Evolutionary conservation across 306 rosid genomes (phyloP).

Genomic region (Trifolium repens): DNA sequence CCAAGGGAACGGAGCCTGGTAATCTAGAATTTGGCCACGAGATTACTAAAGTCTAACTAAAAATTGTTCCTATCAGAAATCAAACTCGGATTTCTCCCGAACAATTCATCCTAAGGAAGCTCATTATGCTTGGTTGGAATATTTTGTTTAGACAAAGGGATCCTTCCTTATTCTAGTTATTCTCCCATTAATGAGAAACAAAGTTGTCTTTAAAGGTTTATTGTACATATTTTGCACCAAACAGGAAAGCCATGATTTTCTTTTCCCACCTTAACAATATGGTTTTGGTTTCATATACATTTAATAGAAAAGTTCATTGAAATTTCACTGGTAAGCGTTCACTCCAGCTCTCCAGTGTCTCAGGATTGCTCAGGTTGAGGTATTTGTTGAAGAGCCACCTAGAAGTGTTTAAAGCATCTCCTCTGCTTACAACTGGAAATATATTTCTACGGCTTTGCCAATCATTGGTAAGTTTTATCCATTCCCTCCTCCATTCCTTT

Average conservation of each 20-base stretch:
- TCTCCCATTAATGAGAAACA: slow-evolving; percentile 10
- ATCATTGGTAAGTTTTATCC: slow-evolving; percentile 89
- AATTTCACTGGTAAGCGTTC: slow-evolving; percentile 21
- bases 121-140: background rate
- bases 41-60: no score
- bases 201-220: background rate
- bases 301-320: background rate
- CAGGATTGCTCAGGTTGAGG: slow-evolving; percentile 51
- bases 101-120: no score
- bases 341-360: slow-evolving; percentile 14
- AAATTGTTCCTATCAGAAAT: no score
- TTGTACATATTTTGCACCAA: slow-evolving; percentile 32
- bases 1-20: no score
- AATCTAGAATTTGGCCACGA: no score
- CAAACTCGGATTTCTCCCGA: no score
- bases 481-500: slow-evolving; percentile 78
- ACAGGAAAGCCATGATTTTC: slow-evolving; percentile 13
- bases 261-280: slow-evolving; percentile 18
- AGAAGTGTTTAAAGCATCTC: slow-evolving; percentile 68
- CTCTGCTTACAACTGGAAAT: slow-evolving; percentile 57
- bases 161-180: slow-evolving; percentile 2
- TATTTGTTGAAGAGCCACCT: slow-evolving; percentile 65
- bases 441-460: slow-evolving; percentile 71
- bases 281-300: slow-evolving; percentile 30
- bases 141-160: background rate